Percentiles rank a stretch among this genome's conserved stretches.
Conservation (phyloP, 805 yeast species). For the Metschnikowia peoriensis region DNA sequence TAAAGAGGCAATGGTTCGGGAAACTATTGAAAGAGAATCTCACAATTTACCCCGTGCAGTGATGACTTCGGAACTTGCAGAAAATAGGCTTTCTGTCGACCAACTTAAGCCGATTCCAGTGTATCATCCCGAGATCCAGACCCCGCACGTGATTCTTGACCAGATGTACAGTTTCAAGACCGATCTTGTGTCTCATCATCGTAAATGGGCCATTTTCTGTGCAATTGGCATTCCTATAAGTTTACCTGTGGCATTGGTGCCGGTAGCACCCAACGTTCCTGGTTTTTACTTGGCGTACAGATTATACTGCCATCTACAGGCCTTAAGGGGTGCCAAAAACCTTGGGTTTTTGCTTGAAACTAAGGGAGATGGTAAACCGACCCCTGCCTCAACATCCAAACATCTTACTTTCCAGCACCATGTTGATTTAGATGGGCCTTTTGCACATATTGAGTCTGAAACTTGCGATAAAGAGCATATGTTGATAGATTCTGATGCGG, state of each 20-base stretch:
- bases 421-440: constrained; percentile 18
- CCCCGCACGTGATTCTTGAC: constrained; percentile 27
- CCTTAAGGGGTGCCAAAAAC: constrained; percentile 71
- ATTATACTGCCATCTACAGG: constrained; percentile 80
- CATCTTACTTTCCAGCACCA: constrained; percentile 17
- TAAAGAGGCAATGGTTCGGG: constrained; percentile 53
- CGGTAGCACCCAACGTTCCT: constrained; percentile 89
- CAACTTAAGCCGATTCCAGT: constrained; percentile 41
- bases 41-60: constrained; percentile 12
- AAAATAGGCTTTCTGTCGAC: constrained; percentile 21
- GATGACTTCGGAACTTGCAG: constrained; percentile 14
- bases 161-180: constrained; percentile 45
- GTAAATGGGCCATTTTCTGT: constrained; percentile 51
- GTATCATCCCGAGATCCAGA: constrained; percentile 37
- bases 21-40: constrained; percentile 29
- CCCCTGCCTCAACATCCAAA: neutral
- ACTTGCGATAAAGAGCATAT: constrained; percentile 28
- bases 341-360: constrained; percentile 53
- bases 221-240: constrained; percentile 70
- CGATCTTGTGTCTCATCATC: constrained; percentile 51
- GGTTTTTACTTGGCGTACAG: constrained; percentile 84
- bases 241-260: constrained; percentile 75
- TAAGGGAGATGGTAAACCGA: constrained; percentile 6
- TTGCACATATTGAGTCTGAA: neutral
- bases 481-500: constrained; percentile 44